Evolutionary conservation across 805 yeast genomes (phyloP), one percentile per base, ranked within the genome.

Genomic region (Ogataea trehaloabstinens): DNA sequence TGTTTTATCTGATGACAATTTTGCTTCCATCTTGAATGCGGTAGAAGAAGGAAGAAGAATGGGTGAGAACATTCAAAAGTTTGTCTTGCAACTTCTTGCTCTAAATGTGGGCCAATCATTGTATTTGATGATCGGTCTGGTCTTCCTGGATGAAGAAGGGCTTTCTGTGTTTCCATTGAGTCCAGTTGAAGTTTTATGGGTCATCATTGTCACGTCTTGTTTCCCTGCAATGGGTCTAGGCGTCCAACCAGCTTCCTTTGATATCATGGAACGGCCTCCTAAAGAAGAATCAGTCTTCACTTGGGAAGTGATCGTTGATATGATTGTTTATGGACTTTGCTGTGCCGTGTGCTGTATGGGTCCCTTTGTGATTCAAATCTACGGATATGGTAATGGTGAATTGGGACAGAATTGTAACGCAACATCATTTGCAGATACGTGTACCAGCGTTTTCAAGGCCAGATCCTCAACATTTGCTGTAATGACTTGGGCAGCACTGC

Each of bases 171-270:
- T 87, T 67, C 90, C 91, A 34, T 69, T 85, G 41, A 74, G 87
- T 43, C 90, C 91, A 6, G 86, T 84, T 42, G 88, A 84, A 61
- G 88, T 82, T 6, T 66, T 84, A 49, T 84, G 90, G 90, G 77
- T 84, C 52, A 75, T 84, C 53, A 87, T 84, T 55, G 76, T 82
- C 29, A 83, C 91, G 1, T 80, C 89, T 1, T 81, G 88, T 51
- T 82, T 83, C 70, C 91, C 91, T 31, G 90, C 90, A 16, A 82
- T 84, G 86, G 90, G 91, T 19, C 72, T 83, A 38, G 88, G 88
- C 36, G 69, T 79, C 40, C 87, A 83, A 58, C 67, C 66, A 42
- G 87, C 87, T 0, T 68, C 72, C 45, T 74, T 76, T 25, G 87
- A 79, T 53, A 63, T 80, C 29, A 78, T 82, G 78, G 70, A 74